Evolutionary conservation across 371 early-diverging fungal species (phyloP), one percentile per base, ranked within the genome.

Genomic region (Aphelidium insulamus): DNA sequence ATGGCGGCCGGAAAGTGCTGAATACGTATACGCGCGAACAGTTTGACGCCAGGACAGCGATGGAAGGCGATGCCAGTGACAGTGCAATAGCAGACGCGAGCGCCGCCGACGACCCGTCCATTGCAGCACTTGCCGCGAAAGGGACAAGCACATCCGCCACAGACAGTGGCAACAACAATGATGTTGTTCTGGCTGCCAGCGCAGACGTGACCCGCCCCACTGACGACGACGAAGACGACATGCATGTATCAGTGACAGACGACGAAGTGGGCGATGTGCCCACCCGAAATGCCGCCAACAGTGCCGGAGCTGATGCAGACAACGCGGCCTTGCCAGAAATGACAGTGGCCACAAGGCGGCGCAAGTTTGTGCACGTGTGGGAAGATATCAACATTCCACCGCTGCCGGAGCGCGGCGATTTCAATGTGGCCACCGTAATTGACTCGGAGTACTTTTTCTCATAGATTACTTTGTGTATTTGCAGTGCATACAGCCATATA

Each of bases 361-460:
- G n/a, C n/a, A 54, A 50, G 40, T 45, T 53, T 31, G 46, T 53
- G 20, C 49, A 63, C 21, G 46, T 53, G 8, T 82, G 80, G 79
- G 66, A 64, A 4, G 60, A 65, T 19, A 47, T 88, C 29, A 60
- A 54, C 21, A 69, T 88, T 39, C 58, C 69, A 3, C 69, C 70
- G 11, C 43, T 88, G 33, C 94, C 94, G 5, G 44, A 47, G 8
- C 60, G 68, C 28, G 94, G 94, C 33, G 66, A 73, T 17, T 82
- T 92, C 55, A 72, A 87, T 45, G 62, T 92, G 32, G 47, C 58
- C 24, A 46, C 64, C 40, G 90, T 92, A 3, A 60, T 57, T 35
- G 59, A 77, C 26, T 77, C 80, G 32, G 61, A 56, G 17, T 94
- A 92, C 57, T 94, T 94, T 40, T 94, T 94, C 68, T n/a, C n/a